Evolutionary conservation across 495 filamentous ascomycete genomes (phyloP).

Genomic region (Tricharina praecox): DNA sequence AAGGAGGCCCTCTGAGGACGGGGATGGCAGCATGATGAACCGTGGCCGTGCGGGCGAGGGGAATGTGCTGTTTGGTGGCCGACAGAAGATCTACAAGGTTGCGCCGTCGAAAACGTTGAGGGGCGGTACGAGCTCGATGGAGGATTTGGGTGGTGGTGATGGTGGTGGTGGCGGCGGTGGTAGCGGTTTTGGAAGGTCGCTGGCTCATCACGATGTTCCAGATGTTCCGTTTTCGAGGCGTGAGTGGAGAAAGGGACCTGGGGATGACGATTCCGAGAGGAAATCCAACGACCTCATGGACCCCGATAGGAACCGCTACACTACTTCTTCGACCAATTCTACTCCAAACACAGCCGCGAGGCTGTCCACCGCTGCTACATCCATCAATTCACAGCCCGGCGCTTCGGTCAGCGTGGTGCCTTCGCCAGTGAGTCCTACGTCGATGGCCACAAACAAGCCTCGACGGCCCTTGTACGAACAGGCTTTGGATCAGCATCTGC

Average conservation of each 20-base stretch:
- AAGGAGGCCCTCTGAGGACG: slow-evolving; percentile 57
- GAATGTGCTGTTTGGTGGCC: slow-evolving; percentile 86
- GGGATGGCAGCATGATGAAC: slow-evolving; percentile 65
- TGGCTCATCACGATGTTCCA: slow-evolving; percentile 76
- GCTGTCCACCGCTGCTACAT: slow-evolving; percentile 81
- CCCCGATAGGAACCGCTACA: slow-evolving; percentile 63
- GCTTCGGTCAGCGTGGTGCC: slow-evolving; percentile 26
- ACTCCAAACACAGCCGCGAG: slow-evolving; percentile 43
- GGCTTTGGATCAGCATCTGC: slow-evolving; percentile 57
- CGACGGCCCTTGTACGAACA: slow-evolving; percentile 67
- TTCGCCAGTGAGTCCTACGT: slow-evolving; percentile 20
- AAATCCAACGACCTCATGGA: slow-evolving; percentile 29
- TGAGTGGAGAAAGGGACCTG: slow-evolving; percentile 24
- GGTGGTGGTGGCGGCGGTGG: slow-evolving; percentile 37
- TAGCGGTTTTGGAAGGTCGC: slow-evolving; percentile 43
- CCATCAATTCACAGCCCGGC: slow-evolving; percentile 34
- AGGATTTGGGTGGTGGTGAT: slow-evolving; percentile 29
- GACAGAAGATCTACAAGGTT: slow-evolving; percentile 92
- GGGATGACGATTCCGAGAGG: slow-evolving; percentile 28
- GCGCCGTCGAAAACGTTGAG: slow-evolving; percentile 36
- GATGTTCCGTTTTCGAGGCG: slow-evolving; percentile 57
- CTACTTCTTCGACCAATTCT: slow-evolving; percentile 73
- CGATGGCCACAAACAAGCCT: slow-evolving; percentile 40
- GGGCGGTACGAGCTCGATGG: slow-evolving; percentile 30
- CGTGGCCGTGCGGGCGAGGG: slow-evolving; percentile 72